Evolutionary conservation across 805 yeast species (phyloP), one percentile per base, ranked within the genome.

Genomic region (Kluyveromyces lactis): DNA sequence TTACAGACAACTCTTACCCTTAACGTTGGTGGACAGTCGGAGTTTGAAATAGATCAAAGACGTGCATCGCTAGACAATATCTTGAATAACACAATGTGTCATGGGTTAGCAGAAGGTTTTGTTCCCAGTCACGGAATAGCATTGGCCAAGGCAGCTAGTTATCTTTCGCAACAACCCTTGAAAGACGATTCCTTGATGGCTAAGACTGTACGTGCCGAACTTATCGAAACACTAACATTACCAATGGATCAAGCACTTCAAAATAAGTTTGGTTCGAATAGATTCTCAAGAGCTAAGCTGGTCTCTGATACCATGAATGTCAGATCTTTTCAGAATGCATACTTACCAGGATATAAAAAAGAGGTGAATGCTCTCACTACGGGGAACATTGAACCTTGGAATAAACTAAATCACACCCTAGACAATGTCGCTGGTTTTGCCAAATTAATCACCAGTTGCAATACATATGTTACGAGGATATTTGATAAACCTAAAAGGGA

Each of bases 31-130:
- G 64, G 60, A n/a, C 36, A 43, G 12, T 56, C 46, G 36, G 52
- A 56, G 35, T 19, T 51, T 18, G 64, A 56, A 42, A 51, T 58
- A 26, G 55, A 56, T 29, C 53, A 49, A n/a, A 53, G 60, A 40
- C 46, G 56, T 30, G 41, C 39, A 11, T 36, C 39, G 10, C 38
- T 58, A 24, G 63, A 58, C 33, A 46, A 53, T 37, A 18, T 52
- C n/a, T 45, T 58, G 23, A 58, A 59, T 38, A 44, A 53, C 31
- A 41, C 44, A 6, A 31, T 56, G 13, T 52, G 55, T 26, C 47
- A 53, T 24, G 61, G 60, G 9, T 33, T 57, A 13, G 37, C 50
- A 9, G 44, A 47, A 7, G 62, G 61, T 8, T 53, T 56, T 39
- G 31, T 57, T 3, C 60, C 60, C 1, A 44, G 50, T 7, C 42